Conservation (phyloP, 2,329 filamentous ascomycete genomes). For the Monosporascus cannonballus region DNA sequence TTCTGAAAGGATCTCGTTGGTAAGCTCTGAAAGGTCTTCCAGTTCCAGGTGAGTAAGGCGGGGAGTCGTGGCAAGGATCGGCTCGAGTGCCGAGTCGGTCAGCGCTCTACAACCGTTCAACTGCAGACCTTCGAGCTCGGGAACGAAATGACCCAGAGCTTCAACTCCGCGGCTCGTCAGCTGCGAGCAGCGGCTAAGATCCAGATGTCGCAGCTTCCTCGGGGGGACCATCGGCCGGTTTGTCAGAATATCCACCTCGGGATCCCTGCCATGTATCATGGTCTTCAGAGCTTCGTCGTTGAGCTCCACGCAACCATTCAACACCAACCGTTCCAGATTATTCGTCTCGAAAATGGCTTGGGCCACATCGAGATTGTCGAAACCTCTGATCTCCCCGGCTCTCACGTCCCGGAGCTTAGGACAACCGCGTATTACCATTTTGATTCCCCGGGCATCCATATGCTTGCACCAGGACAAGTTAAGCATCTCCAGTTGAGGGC, state of each 20-base stretch:
- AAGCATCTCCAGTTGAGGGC: slow-evolving; percentile 72
- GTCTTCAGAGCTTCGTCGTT: slow-evolving; percentile 66
- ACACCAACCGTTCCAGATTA: slow-evolving; percentile 71
- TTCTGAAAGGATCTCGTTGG: slow-evolving; percentile 65
- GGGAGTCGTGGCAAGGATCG: slow-evolving; percentile 69
- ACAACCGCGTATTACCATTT: slow-evolving; percentile 67
- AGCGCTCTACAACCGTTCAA: slow-evolving; percentile 72
- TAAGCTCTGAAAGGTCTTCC: slow-evolving; percentile 75
- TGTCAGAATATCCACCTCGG: slow-evolving; percentile 76
- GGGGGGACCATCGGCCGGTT: slow-evolving; percentile 69
- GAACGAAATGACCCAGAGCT: slow-evolving; percentile 66
- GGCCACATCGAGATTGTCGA: slow-evolving; percentile 68
- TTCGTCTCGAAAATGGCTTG: slow-evolving; percentile 73
- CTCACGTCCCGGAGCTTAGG: slow-evolving; percentile 70
- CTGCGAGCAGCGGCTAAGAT: slow-evolving; percentile 71
- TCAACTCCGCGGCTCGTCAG: slow-evolving; percentile 70
- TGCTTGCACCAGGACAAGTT: slow-evolving; percentile 93
- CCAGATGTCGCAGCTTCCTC: slow-evolving; percentile 74
- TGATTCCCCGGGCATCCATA: slow-evolving; percentile 72
- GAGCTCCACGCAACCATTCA: slow-evolving; percentile 74
- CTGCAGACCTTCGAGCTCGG: slow-evolving; percentile 75
- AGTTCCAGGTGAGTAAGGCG: slow-evolving; percentile 80
- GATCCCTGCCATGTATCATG: slow-evolving; percentile 70
- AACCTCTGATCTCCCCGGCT: slow-evolving; percentile 75
- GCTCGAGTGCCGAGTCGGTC: slow-evolving; percentile 65